Evolutionary conservation across 139 green algal species (phyloP).

Genomic region (Limnomonas spitsbergensis): DNA sequence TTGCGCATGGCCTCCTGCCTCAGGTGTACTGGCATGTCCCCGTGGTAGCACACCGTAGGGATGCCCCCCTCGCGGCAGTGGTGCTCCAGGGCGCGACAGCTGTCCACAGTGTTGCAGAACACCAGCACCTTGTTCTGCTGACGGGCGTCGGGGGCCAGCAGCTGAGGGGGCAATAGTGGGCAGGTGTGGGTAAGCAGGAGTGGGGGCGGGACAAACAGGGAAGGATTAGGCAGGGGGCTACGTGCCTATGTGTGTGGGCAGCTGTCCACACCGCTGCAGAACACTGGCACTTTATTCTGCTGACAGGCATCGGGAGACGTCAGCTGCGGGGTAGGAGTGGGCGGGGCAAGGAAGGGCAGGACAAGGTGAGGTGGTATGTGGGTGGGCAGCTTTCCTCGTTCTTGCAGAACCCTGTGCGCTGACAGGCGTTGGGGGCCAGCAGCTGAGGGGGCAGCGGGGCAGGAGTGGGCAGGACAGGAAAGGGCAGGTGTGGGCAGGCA

Average conservation of each 20-base stretch:
- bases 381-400: constrained; percentile 81
- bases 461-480: too few species aligned
- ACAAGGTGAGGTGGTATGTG: constrained; percentile 83
- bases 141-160: constrained; percentile 42
- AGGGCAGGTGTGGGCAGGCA: too few species aligned
- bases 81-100: constrained; percentile 86
- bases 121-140: constrained; percentile 62
- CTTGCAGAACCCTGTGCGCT: constrained; percentile 87
- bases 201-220: background rate
- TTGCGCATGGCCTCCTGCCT: constrained; percentile 50
- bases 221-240: background rate
- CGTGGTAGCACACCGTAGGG: constrained; percentile 86
- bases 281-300: constrained; percentile 69
- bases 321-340: too few species aligned
- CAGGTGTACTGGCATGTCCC: constrained; percentile 62
- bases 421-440: constrained; percentile 38
- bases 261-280: constrained; percentile 91
- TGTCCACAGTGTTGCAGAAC: constrained; percentile 94
- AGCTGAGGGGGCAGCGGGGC: too few species aligned
- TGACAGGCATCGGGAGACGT: constrained; percentile 34
- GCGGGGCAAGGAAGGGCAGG: too few species aligned
- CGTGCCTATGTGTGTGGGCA: constrained; percentile 37
- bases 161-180: too few species aligned
- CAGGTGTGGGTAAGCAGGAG: background rate
- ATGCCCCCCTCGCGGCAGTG: constrained; percentile 67